Conservation (phyloP, 148 eudicot species). For the Polygonum aviculare region DNA sequence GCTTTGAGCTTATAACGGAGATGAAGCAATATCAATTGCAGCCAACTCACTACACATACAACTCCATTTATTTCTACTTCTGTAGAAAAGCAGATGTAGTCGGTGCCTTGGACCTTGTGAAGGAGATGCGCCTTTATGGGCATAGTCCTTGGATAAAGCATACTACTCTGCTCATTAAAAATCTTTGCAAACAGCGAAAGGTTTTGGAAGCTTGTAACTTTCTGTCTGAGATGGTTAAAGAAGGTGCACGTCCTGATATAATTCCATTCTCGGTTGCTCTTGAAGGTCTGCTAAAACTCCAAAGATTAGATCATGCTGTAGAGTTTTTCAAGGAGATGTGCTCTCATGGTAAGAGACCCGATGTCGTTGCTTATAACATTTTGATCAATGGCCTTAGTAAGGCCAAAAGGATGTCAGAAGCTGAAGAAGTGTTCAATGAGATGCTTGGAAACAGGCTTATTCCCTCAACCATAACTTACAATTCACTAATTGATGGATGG, state of each 20-base stretch:
- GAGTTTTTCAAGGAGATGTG: slow-evolving; percentile 42
- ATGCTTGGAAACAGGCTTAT: slow-evolving; percentile 55
- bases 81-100: slow-evolving; percentile 52
- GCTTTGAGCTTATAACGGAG: slow-evolving; percentile 50
- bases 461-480: slow-evolving; percentile 82
- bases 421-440: slow-evolving; percentile 42
- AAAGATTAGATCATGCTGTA: slow-evolving; percentile 51
- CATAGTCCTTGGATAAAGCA: slow-evolving; percentile 89
- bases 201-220: slow-evolving; percentile 55
- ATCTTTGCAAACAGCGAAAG: slow-evolving; percentile 47
- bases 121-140: slow-evolving; percentile 59
- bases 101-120: slow-evolving; percentile 47
- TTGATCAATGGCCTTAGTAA: slow-evolving; percentile 69
- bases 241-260: slow-evolving; percentile 63
- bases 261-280: slow-evolving; percentile 59
- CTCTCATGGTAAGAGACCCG: slow-evolving; percentile 61
- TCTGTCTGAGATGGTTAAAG: slow-evolving; percentile 44
- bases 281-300: slow-evolving; percentile 50
- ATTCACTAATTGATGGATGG: slow-evolving; percentile 76
- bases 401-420: slow-evolving; percentile 46
- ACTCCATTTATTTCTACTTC: slow-evolving; percentile 43
- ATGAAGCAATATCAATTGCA: slow-evolving; percentile 39
- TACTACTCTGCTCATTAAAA: slow-evolving; percentile 58
- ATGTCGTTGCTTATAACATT: slow-evolving; percentile 75
- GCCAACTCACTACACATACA: slow-evolving; percentile 63